Evolutionary conservation across 164 flowering plant genomes (phyloP).

Genomic region (Nymphaea thermarum): DNA sequence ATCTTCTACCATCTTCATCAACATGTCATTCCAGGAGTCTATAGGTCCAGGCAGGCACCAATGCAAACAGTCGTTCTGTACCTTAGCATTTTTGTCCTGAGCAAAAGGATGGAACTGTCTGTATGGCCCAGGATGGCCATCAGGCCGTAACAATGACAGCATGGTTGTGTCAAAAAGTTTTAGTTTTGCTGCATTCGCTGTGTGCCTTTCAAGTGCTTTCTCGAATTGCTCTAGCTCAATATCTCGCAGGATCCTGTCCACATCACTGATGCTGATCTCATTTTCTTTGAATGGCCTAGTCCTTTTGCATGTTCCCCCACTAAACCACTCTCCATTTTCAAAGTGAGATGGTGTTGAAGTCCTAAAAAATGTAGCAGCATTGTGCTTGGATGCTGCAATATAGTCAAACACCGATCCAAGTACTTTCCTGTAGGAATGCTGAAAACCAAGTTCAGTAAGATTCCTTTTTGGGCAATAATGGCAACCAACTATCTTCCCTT

Average conservation of each 20-base stretch:
- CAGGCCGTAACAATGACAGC: constrained; percentile 58
- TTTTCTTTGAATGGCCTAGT: constrained; percentile 55
- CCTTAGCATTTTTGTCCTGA: constrained; percentile 27
- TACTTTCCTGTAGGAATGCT: constrained; percentile 47
- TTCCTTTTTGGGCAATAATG: constrained; percentile 57
- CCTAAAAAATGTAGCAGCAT: constrained; percentile 37
- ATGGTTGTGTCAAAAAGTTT: constrained; percentile 52
- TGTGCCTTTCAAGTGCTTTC: constrained; percentile 27
- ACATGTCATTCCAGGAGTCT: constrained; percentile 70
- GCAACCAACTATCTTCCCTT: constrained; percentile 56
- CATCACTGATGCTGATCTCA: constrained; percentile 34
- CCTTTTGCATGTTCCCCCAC: constrained; percentile 65
- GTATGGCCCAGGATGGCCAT: constrained; percentile 92
- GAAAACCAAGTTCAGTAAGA: constrained; percentile 53
- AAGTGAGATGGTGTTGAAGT: constrained; percentile 88
- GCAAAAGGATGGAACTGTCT: constrained; percentile 57
- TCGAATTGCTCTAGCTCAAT: constrained; percentile 56
- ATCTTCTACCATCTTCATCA: constrained; percentile 25
- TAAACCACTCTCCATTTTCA: constrained; percentile 83
- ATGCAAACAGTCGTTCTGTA: constrained; percentile 70
- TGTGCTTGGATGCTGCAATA: constrained; percentile 35
- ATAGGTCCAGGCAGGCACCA: constrained; percentile 97
- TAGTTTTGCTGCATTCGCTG: constrained; percentile 32
- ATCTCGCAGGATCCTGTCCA: constrained; percentile 28
- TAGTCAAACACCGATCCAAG: constrained; percentile 30